Percentiles rank a stretch among this genome's conserved stretches.
Evolutionary conservation across 1,139 yeast genomes (phyloP).

Genomic region (Arxiozyma heterogenica): DNA sequence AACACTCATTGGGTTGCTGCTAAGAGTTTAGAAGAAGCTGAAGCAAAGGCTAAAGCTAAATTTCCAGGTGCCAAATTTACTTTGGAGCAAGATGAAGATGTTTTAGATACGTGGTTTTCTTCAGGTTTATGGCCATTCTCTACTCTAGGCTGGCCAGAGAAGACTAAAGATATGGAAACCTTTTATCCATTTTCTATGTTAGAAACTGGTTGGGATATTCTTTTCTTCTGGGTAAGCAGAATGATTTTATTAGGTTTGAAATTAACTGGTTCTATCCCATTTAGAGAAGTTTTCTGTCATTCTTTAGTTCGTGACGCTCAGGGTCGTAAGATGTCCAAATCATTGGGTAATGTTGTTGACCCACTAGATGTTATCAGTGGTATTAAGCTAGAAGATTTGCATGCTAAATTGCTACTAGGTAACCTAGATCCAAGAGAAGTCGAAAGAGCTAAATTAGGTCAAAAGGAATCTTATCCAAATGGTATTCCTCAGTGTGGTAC

Average conservation of each 20-base stretch:
- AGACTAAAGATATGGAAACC: slow-evolving; percentile 60
- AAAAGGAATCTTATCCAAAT: slow-evolving; percentile 80
- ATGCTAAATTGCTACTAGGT: slow-evolving; percentile 68
- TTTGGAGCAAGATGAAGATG: slow-evolving; percentile 94
- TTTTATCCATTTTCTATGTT: slow-evolving; percentile 88
- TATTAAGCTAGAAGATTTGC: slow-evolving; percentile 69
- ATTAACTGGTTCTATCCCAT: slow-evolving; percentile 85
- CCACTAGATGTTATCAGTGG: slow-evolving; percentile 92
- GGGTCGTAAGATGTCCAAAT: slow-evolving; percentile 98
- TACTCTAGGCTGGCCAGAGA: slow-evolving; percentile 91
- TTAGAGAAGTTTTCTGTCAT: slow-evolving; percentile 95
- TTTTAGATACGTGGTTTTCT: slow-evolving; percentile 96
- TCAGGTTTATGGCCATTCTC: slow-evolving; percentile 98
- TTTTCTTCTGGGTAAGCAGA: slow-evolving; percentile 97
- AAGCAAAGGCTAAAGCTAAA: slow-evolving; percentile 62
- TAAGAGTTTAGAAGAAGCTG: slow-evolving; percentile 72
- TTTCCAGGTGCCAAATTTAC: slow-evolving; percentile 65
- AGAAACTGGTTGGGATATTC: slow-evolving; percentile 98
- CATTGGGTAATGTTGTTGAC: slow-evolving; percentile 92
- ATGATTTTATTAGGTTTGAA: slow-evolving; percentile 89
- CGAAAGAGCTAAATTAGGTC: slow-evolving; percentile 81
- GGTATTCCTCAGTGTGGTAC: slow-evolving; percentile 99
- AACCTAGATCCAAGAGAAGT: slow-evolving; percentile 87
- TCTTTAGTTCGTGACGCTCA: slow-evolving; percentile 98
- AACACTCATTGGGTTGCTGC: slow-evolving; percentile 90